These are phyloP conservation scores for Articulospora tetracladia DNA, from an alignment of 495 filamentous ascomycete genomes.

Conservation along the genomic window DNA sequence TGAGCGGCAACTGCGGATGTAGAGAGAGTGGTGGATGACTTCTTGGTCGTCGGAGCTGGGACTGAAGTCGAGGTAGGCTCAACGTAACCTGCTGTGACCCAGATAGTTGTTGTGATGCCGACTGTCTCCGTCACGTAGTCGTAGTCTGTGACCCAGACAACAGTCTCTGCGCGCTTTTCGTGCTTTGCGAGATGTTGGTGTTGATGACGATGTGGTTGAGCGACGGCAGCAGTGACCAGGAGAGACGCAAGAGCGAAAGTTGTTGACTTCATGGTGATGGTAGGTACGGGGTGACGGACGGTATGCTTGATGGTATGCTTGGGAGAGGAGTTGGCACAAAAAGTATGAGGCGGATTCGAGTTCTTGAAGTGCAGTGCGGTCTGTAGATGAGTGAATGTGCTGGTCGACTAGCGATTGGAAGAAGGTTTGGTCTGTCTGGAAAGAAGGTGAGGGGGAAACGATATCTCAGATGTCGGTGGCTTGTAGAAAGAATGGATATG, in stretches of 20 bases:
- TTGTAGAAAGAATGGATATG: slow-evolving; percentile 27
- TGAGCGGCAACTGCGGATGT: slow-evolving; percentile 25
- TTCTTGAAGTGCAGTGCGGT: background rate
- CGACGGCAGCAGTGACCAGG: slow-evolving; percentile 37
- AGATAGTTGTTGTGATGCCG: slow-evolving; percentile 34
- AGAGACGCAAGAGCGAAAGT: slow-evolving; percentile 34
- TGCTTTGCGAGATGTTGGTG: slow-evolving; percentile 29
- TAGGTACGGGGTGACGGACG: background rate
- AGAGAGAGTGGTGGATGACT: slow-evolving; percentile 17
- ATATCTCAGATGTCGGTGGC: slow-evolving; percentile 21
- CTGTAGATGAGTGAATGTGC: background rate
- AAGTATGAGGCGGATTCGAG: background rate
- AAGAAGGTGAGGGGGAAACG: slow-evolving; percentile 10
- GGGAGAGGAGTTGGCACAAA: background rate
- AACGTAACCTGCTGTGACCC: slow-evolving; percentile 22
- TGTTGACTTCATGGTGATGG: slow-evolving; percentile 42
- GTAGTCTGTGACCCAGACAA: slow-evolving; percentile 37
- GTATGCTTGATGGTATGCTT: slow-evolving; percentile 8
- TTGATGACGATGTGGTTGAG: slow-evolving; percentile 42
- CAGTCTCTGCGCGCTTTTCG: slow-evolving; percentile 32
- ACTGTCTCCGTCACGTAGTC: slow-evolving; percentile 34
- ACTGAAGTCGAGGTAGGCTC: slow-evolving; percentile 27
- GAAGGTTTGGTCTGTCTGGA: background rate
- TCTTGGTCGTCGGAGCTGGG: slow-evolving; percentile 33
- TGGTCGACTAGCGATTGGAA: background rate